These are phyloP conservation scores for Ilyonectria robusta DNA, from an alignment of 2,329 filamentous ascomycete species.

Conservation along the genomic window DNA sequence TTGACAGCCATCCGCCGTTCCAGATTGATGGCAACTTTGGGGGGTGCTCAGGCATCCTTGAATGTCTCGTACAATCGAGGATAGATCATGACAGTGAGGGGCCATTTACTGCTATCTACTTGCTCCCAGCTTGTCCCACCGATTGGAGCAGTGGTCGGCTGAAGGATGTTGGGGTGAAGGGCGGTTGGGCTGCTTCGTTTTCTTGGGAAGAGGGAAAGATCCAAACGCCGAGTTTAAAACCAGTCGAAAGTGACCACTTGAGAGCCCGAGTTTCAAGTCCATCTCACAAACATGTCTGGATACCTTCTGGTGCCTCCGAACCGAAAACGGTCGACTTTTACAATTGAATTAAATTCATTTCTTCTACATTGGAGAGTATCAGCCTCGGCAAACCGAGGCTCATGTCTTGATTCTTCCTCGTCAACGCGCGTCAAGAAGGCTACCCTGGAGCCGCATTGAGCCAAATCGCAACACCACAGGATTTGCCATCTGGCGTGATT, in stretches of 20 bases:
- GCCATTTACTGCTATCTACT: slow-evolving; percentile 27
- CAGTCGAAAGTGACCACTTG: background rate
- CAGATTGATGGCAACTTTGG: slow-evolving; percentile 52
- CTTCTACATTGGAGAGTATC: background rate
- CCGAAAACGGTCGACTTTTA: background rate
- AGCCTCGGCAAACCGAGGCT: no score
- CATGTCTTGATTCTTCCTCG: no score
- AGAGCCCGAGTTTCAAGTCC: background rate
- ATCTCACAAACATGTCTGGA: background rate
- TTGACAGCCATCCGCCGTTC: slow-evolving; percentile 45
- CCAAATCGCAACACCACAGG: no score
- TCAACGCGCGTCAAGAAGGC: no score
- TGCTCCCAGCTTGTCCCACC: slow-evolving; percentile 38
- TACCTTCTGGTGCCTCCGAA: background rate
- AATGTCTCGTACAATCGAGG: slow-evolving; percentile 42
- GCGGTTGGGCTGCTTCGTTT: slow-evolving; percentile 35
- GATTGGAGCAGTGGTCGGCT: slow-evolving; percentile 32
- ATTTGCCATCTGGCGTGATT: no score
- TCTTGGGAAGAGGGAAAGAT: slow-evolving; percentile 28
- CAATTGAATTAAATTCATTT: background rate
- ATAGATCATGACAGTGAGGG: background rate
- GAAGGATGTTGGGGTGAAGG: slow-evolving; percentile 11
- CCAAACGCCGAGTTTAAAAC: background rate
- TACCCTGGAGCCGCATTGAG: no score
- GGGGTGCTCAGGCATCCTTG: slow-evolving; percentile 38